Base-by-base conservation (phyloP, 768 basidiomycete species). In the Leccinum boreale region DNA sequence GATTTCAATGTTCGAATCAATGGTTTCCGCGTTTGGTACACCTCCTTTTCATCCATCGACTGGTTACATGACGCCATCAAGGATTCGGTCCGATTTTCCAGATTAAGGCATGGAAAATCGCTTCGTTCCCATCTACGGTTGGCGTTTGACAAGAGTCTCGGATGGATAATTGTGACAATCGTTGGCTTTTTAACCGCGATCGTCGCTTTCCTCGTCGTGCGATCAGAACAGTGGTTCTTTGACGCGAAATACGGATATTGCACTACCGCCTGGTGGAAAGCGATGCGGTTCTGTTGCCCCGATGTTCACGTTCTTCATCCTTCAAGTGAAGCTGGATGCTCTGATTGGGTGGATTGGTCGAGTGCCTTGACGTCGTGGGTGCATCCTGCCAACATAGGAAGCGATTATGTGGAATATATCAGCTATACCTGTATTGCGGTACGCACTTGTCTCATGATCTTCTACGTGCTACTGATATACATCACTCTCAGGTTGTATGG, bases 41-140 rank as follows among this genome's bases (percentile, higher is more conserved):
- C 89, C 11, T 91, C 90, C 3, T 96, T 87, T 75, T 86, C 91
- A 0, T 93, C 90, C 19, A 89, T 96, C 56, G 94, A 98, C 73
- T 98, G 95, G 96, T 78, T 98, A 54, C 96, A 98, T 66, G 96
- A 98, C 75, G 83, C 92, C 42, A 92, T 98, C 77, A 95, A 97
- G 72, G 93, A 96, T 68, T 92, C 93, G 0, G 82, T 83, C 8
- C 89, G 94, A 28, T 87, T 89, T 62, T 82, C 87, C 33, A 81
- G 83, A 51, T 78, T 96, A 17, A 79, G 92, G 59, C 81, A 76
- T 50, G 82, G 85, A 56, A 86, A 83, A 64, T 91, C 94, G 1
- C 17, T 86, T 33, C 83, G 89, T 19, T 86, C 90, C 1, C 82
- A 79, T 36, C 60, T 89, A 29, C 80, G 80, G 21, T 82, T 89